Evolutionary conservation across 2,329 filamentous ascomycete species (phyloP).

Genomic region (Beauveria scarabaeidicola): DNA sequence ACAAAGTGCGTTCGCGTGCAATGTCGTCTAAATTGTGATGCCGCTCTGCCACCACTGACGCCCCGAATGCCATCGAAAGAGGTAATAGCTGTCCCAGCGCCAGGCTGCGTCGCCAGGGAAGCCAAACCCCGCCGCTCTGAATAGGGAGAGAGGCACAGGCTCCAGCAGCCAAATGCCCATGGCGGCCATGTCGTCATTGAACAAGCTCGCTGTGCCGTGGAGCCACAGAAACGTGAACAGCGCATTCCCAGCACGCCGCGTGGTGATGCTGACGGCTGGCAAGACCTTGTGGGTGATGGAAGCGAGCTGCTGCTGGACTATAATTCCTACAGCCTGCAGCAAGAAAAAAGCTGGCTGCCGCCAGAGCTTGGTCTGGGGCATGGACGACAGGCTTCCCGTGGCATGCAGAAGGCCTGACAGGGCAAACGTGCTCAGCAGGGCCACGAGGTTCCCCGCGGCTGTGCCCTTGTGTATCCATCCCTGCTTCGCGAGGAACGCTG

Average conservation of each 20-base stretch:
- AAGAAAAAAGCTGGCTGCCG: conserved; percentile 61
- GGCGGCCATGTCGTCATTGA: conserved; percentile 69
- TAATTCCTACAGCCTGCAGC: conserved; percentile 57
- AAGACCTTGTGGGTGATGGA: conserved; percentile 25
- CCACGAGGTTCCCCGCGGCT: conserved; percentile 16
- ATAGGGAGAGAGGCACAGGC: conserved; percentile 65
- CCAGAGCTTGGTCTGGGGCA: conserved; percentile 44
- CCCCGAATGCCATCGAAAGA: conserved; percentile 49
- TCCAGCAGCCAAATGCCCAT: conserved; percentile 74
- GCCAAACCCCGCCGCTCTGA: conserved; percentile 60
- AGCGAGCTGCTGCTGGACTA: conserved; percentile 43
- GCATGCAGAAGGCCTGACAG: conserved; percentile 64
- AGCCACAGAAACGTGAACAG: conserved; percentile 59
- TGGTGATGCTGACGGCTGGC: conserved; percentile 31
- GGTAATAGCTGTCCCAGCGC: conserved; percentile 52
- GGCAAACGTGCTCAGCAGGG: conserved; percentile 41
- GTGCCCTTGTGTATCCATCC: conserved; percentile 31
- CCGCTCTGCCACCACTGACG: conserved; percentile 51
- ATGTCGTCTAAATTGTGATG: conserved; percentile 20
- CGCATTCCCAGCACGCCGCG: conserved; percentile 50
- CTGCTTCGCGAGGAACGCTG: conserved; percentile 34
- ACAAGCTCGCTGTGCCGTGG: conserved; percentile 50
- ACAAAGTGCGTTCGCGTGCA: not conserved
- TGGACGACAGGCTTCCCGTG: conserved; percentile 57
- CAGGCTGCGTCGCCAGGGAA: conserved; percentile 53